Percentiles rank a stretch among this genome's conserved stretches.
Evolutionary conservation across 2,329 filamentous ascomycete genomes (phyloP).

Genomic region (Claviceps sorghi): DNA sequence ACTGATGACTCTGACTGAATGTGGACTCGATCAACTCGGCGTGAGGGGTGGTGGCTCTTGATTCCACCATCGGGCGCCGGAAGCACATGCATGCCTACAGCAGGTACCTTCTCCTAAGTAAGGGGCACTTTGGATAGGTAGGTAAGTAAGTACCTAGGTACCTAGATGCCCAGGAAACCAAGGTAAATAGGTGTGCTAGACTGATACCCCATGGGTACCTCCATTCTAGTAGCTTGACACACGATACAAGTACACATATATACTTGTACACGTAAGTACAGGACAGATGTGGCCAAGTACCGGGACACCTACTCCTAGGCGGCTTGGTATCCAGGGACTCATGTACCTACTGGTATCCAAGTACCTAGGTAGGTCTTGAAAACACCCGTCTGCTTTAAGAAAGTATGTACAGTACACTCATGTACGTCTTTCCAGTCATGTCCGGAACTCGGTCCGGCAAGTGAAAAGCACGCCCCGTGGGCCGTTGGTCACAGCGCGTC

Average conservation of each 20-base stretch:
- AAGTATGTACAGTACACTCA: background rate
- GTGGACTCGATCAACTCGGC: background rate
- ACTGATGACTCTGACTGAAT: background rate
- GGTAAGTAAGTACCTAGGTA: too few species aligned
- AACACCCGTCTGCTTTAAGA: background rate
- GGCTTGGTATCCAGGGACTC: too few species aligned
- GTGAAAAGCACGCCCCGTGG: background rate
- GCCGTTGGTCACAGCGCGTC: background rate
- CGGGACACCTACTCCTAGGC: too few species aligned
- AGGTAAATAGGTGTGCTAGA: too few species aligned
- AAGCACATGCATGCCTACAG: background rate
- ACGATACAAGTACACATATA: background rate
- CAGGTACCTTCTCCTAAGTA: too few species aligned
- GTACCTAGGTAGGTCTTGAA: background rate
- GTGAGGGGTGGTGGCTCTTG: background rate
- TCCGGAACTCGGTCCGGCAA: background rate
- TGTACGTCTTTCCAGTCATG: background rate
- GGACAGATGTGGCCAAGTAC: too few species aligned
- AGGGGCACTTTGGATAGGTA: too few species aligned
- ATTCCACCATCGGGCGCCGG: background rate
- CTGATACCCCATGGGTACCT: too few species aligned
- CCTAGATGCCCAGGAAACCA: too few species aligned
- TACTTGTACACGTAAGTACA: background rate
- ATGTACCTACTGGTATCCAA: too few species aligned
- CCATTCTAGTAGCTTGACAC: too few species aligned